These are phyloP conservation scores for Calocybe gangraenosa DNA, from an alignment of 768 basidiomycete genomes.

Conservation along the genomic window DNA sequence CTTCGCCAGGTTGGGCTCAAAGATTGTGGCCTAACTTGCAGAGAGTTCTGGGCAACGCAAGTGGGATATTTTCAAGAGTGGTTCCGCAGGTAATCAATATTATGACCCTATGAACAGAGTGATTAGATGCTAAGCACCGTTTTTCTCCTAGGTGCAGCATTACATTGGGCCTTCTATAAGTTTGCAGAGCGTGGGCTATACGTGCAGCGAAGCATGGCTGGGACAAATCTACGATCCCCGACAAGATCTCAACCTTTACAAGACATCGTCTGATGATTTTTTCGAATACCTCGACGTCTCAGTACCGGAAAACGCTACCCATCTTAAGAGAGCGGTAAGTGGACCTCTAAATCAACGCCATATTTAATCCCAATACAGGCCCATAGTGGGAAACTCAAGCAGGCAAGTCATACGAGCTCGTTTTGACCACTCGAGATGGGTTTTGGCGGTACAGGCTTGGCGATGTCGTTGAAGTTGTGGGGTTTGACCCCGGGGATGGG, in stretches of 20 bases:
- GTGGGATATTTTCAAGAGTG: slow-evolving; percentile 5
- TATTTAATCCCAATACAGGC: neutral
- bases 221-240: slow-evolving; percentile 1
- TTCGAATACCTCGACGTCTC: slow-evolving; percentile 9
- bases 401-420: slow-evolving; percentile 7
- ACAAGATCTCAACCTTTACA: slow-evolving; percentile 4
- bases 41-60: slow-evolving; percentile 3
- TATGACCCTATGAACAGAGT: neutral
- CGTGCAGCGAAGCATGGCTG: slow-evolving; percentile 7
- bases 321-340: slow-evolving; percentile 2
- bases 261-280: slow-evolving; percentile 6
- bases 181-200: slow-evolving; percentile 2
- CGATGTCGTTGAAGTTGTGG: slow-evolving; percentile 8
- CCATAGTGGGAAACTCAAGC: slow-evolving; percentile 7
- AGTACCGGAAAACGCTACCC: neutral
- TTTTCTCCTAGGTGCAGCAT: slow-evolving; percentile 1
- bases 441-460: slow-evolving; percentile 11
- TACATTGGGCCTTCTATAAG: slow-evolving; percentile 1
- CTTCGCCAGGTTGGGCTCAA: slow-evolving; percentile 6
- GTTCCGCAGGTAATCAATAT: slow-evolving; percentile 5
- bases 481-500: slow-evolving; percentile 6
- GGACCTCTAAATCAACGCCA: neutral
- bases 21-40: slow-evolving; percentile 6
- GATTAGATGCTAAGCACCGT: neutral
- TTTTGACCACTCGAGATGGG: slow-evolving; percentile 9